phyloP scores from a whole-genome alignment of 768 basidiomycete genomes.

The Macrocybe gigantea region DNA sequence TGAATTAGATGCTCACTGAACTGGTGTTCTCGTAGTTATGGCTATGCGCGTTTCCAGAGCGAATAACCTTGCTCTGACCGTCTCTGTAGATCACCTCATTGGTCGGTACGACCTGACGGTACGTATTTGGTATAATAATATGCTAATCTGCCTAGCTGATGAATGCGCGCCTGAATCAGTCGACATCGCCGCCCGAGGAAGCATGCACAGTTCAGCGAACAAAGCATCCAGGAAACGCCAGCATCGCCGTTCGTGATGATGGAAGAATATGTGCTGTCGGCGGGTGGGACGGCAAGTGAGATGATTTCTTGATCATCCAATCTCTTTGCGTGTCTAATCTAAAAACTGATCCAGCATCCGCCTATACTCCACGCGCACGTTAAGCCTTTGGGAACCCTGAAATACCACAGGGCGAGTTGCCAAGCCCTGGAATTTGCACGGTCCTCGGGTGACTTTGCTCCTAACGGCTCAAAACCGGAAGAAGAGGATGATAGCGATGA shows the following conservation, averaged over 20 bases:
- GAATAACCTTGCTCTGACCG: conserved; percentile 60
- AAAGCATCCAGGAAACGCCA: conserved; percentile 75
- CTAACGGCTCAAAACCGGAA: neutral
- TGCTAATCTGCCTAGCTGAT: no score
- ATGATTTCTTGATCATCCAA: neutral
- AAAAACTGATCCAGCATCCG: conserved; percentile 49
- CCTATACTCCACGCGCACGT: conserved; percentile 72
- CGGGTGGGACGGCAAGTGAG: conserved; percentile 93
- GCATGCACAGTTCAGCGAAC: conserved; percentile 36
- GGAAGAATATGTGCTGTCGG: conserved; percentile 81
- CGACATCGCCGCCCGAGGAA: neutral
- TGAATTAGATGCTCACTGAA: neutral
- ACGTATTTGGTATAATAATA: conserved; percentile 6
- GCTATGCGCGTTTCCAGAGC: conserved; percentile 68
- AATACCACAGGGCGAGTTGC: conserved; percentile 75
- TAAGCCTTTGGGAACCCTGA: conserved; percentile 83
- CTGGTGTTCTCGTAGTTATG: conserved; percentile 54
- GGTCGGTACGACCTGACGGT: conserved; percentile 60
- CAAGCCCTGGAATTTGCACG: conserved; percentile 71
- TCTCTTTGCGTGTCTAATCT: no score
- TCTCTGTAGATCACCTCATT: conserved; percentile 81
- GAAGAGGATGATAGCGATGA: conserved; percentile 45
- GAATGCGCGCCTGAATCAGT: neutral
- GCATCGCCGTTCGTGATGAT: conserved; percentile 69
- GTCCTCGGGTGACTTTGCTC: neutral